Conservation (phyloP, 2,329 filamentous ascomycete species). For the Cercospora janseana region DNA sequence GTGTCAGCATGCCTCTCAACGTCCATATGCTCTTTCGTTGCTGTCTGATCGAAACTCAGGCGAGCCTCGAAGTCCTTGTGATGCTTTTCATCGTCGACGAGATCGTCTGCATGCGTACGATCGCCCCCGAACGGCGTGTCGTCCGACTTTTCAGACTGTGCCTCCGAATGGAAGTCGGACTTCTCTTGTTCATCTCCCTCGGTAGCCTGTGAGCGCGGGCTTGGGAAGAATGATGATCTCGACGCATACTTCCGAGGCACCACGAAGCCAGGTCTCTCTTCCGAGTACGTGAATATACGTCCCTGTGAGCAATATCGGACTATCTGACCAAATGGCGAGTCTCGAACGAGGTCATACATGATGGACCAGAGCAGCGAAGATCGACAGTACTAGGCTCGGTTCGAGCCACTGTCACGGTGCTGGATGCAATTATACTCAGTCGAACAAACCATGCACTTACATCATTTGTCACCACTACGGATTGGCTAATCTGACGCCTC, state of each 20-base stretch:
- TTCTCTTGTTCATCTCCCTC: neutral
- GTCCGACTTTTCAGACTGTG: neutral
- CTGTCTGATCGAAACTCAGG: too few relatives aligned
- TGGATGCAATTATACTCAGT: too few relatives aligned
- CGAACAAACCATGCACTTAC: too few relatives aligned
- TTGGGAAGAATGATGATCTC: neutral
- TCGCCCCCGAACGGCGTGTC: neutral
- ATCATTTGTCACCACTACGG: too few relatives aligned
- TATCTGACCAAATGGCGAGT: constrained; percentile 7
- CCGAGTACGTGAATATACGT: constrained; percentile 8
- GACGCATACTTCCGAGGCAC: constrained; percentile 5
- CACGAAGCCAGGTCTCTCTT: constrained; percentile 12
- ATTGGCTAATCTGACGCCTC: too few relatives aligned
- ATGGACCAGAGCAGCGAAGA: neutral
- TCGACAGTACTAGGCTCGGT: too few relatives aligned
- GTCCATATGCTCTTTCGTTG: too few relatives aligned
- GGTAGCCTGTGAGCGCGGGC: too few relatives aligned
- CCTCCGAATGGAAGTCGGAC: neutral
- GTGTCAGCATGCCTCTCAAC: neutral
- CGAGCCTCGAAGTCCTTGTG: too few relatives aligned
- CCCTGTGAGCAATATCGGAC: constrained; percentile 1
- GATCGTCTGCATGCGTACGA: too few relatives aligned
- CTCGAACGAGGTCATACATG: constrained; percentile 8
- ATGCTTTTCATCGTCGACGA: too few relatives aligned
- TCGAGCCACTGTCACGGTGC: too few relatives aligned